Conservation (phyloP, 176 grass and related monocot genomes). For the Tillandsia leiboldiana region DNA sequence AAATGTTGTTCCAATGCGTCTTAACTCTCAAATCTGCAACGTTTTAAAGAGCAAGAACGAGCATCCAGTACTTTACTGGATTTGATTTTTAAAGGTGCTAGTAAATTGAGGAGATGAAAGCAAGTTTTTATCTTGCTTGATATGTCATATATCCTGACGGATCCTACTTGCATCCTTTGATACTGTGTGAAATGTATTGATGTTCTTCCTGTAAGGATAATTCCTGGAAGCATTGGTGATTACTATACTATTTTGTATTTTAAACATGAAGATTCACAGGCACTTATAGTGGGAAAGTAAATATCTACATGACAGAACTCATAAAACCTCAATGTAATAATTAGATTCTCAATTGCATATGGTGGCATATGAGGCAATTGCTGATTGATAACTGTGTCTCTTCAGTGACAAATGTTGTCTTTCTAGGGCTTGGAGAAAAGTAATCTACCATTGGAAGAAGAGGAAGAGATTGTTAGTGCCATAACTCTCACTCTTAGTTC, state of each 20-base stretch:
- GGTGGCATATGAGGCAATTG: background rate
- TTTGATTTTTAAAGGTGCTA: background rate
- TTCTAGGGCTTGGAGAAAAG: slow-evolving; percentile 67
- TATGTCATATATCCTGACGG: background rate
- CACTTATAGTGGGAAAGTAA: background rate
- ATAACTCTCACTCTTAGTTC: slow-evolving; percentile 66
- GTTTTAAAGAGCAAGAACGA: background rate
- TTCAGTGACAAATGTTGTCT: slow-evolving; percentile 11
- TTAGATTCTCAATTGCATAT: background rate
- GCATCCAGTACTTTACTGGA: background rate
- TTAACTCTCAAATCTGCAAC: background rate
- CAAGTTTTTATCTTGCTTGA: background rate
- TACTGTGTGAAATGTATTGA: background rate
- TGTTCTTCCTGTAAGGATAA: background rate
- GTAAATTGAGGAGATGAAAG: background rate
- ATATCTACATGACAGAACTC: background rate
- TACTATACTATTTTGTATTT: too few relatives aligned
- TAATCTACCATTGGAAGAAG: slow-evolving; percentile 62
- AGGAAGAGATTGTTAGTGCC: slow-evolving; percentile 72
- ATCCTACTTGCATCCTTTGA: too few relatives aligned
- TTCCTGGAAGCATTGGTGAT: too few relatives aligned
- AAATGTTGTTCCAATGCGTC: background rate
- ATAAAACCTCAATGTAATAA: background rate
- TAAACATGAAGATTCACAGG: background rate
- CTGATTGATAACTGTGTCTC: too few relatives aligned